Percentiles rank a stretch among this genome's conserved stretches.
Conservation (phyloP, 371 early-diverging fungal genomes). For the Smittium culicis region DNA sequence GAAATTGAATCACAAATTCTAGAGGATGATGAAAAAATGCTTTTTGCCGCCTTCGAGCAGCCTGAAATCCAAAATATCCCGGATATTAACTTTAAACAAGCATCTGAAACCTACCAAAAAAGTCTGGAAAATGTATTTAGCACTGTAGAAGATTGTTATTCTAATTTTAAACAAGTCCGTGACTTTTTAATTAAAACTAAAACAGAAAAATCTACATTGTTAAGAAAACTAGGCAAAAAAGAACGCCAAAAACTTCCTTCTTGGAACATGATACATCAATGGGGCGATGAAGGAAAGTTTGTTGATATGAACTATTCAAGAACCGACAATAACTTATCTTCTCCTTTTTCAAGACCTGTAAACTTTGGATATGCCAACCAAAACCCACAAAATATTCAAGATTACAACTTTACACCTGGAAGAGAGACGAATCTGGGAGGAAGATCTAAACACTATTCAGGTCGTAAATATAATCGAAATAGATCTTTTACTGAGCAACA, state of each 20-base stretch:
- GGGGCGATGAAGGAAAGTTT: background rate
- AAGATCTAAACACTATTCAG: background rate
- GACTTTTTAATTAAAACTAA: slow-evolving; percentile 3
- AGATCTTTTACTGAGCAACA: background rate
- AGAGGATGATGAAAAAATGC: slow-evolving; percentile 10
- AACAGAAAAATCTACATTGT: background rate
- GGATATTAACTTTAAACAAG: background rate
- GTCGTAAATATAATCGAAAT: background rate
- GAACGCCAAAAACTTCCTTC: slow-evolving; percentile 12
- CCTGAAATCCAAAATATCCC: background rate
- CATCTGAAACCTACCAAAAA: background rate
- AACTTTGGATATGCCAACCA: background rate
- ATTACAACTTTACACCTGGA: too few relatives aligned
- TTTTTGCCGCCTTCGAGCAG: slow-evolving; percentile 10
- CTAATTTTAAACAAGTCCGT: background rate
- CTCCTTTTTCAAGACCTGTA: background rate
- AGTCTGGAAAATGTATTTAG: slow-evolving; percentile 1
- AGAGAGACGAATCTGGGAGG: background rate
- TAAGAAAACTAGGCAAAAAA: slow-evolving; percentile 9
- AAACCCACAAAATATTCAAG: background rate
- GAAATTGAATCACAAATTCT: background rate
- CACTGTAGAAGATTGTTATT: background rate
- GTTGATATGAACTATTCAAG: background rate
- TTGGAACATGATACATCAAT: slow-evolving; percentile 7
- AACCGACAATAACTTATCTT: background rate